Conservation (phyloP, 164 flowering plant species). For the Kalanchoe fedtschenkoi region DNA sequence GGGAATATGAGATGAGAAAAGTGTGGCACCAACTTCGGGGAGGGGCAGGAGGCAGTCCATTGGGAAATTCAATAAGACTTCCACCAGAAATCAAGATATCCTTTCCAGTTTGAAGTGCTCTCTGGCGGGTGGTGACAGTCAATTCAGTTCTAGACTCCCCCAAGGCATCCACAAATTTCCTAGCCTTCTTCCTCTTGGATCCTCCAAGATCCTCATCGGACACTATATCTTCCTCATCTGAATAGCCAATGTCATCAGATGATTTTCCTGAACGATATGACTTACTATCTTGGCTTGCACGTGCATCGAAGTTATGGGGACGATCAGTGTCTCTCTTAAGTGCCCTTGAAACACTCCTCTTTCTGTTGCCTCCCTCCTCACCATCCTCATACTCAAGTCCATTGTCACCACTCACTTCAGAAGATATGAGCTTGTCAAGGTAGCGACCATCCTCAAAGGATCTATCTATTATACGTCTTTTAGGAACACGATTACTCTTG, state of each 20-base stretch:
- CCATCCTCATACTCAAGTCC: conserved; percentile 23
- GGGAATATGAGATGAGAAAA: neutral
- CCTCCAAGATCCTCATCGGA: conserved; percentile 42
- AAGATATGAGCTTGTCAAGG: conserved; percentile 45
- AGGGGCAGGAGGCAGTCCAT: conserved; percentile 70
- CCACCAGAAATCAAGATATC: conserved; percentile 30
- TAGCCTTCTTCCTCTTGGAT: conserved; percentile 37
- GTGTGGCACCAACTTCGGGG: conserved; percentile 45
- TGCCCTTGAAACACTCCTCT: conserved; percentile 22
- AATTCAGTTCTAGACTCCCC: conserved; percentile 46
- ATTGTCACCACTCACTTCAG: conserved; percentile 17
- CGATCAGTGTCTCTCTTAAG: conserved; percentile 10
- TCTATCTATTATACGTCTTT: conserved; percentile 41
- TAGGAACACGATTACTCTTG: conserved; percentile 63
- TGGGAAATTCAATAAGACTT: conserved; percentile 53
- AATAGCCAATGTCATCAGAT: conserved; percentile 28
- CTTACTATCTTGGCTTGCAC: conserved; percentile 18
- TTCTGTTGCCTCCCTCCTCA: conserved; percentile 17
- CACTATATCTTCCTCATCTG: conserved; percentile 35
- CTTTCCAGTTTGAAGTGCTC: conserved; percentile 61
- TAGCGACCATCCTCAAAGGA: conserved; percentile 50
- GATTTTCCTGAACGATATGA: conserved; percentile 16
- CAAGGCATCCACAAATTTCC: conserved; percentile 33
- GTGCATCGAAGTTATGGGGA: conserved; percentile 13
- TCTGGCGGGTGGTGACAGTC: conserved; percentile 60